These are phyloP conservation scores for Dactylellina cionopaga DNA, from an alignment of 2,329 filamentous ascomycete species.

Conservation along the genomic window DNA sequence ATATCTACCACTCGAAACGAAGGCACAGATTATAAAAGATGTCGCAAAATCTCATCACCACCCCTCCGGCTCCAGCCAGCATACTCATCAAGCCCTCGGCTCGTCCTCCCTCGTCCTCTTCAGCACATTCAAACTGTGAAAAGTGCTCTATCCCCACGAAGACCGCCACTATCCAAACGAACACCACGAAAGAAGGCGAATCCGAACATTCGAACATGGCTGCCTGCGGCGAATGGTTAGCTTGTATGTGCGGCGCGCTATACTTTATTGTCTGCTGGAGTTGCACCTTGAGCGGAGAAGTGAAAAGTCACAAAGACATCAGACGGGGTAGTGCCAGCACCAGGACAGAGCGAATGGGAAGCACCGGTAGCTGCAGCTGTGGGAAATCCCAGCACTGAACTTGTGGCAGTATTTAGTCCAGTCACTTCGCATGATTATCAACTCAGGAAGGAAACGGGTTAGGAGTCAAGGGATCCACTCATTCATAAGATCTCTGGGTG, in stretches of 20 bases:
- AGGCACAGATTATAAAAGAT: background rate
- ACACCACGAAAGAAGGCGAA: slow-evolving; percentile 17
- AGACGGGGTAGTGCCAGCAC: slow-evolving; percentile 15
- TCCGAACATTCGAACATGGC: slow-evolving; percentile 37
- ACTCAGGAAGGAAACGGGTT: too few species aligned
- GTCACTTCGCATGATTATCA: too few species aligned
- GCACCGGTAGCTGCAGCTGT: slow-evolving; percentile 32
- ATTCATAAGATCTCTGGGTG: too few species aligned
- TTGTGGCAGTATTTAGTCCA: background rate
- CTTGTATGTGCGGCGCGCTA: slow-evolving; percentile 35
- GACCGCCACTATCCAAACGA: background rate
- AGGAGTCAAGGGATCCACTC: too few species aligned
- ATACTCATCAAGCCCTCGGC: slow-evolving; percentile 23
- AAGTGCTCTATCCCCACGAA: slow-evolving; percentile 43
- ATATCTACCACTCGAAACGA: background rate
- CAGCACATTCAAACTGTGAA: slow-evolving; percentile 11
- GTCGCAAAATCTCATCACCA: slow-evolving; percentile 24
- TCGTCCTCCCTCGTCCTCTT: slow-evolving; percentile 7
- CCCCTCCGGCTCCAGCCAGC: slow-evolving; percentile 14
- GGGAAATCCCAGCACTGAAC: background rate
- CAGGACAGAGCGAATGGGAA: slow-evolving; percentile 11
- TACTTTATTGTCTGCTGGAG: slow-evolving; percentile 52
- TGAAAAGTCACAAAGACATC: slow-evolving; percentile 37
- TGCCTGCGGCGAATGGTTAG: slow-evolving; percentile 45
- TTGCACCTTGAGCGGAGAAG: slow-evolving; percentile 45